These are phyloP conservation scores for Gaeumannomyces sp. DNA, from an alignment of 2,329 filamentous ascomycete species.

Conservation along the genomic window DNA sequence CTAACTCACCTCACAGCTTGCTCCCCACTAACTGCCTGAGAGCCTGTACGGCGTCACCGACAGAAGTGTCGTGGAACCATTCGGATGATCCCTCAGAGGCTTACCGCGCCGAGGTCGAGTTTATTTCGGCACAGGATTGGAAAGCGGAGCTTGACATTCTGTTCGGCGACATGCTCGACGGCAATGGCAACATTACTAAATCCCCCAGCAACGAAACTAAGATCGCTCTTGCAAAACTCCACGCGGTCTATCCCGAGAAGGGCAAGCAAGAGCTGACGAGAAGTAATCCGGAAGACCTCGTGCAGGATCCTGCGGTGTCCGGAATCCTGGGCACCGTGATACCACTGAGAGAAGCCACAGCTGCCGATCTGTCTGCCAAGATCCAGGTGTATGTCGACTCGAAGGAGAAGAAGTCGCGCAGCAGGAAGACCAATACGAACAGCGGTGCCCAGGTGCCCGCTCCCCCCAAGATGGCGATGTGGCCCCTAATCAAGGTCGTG, in stretches of 20 bases:
- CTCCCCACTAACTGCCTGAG: constrained; percentile 44
- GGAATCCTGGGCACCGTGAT: constrained; percentile 39
- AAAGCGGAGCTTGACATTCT: constrained; percentile 42
- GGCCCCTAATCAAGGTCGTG: neutral
- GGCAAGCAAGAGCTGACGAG: constrained; percentile 33
- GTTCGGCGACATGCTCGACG: constrained; percentile 39
- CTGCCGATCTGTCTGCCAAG: constrained; percentile 34
- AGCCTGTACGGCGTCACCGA: constrained; percentile 56
- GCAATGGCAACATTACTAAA: constrained; percentile 31
- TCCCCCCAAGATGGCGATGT: neutral
- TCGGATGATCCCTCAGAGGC: constrained; percentile 25
- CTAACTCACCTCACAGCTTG: constrained; percentile 21
- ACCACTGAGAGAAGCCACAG: constrained; percentile 29
- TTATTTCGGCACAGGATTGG: constrained; percentile 48
- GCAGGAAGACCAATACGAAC: neutral
- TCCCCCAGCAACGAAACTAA: constrained; percentile 27
- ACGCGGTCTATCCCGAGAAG: constrained; percentile 37
- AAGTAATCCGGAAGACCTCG: constrained; percentile 32
- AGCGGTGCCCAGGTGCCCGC: neutral
- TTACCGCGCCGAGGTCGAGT: constrained; percentile 53
- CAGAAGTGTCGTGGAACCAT: constrained; percentile 52
- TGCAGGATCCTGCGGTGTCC: constrained; percentile 31
- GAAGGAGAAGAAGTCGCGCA: neutral
- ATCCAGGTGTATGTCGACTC: constrained; percentile 23
- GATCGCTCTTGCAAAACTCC: constrained; percentile 44